Percentiles rank a stretch among this genome's conserved stretches.
phyloP scores from a whole-genome alignment of 108 stramenopile species.

The Cyclotella baltica region DNA sequence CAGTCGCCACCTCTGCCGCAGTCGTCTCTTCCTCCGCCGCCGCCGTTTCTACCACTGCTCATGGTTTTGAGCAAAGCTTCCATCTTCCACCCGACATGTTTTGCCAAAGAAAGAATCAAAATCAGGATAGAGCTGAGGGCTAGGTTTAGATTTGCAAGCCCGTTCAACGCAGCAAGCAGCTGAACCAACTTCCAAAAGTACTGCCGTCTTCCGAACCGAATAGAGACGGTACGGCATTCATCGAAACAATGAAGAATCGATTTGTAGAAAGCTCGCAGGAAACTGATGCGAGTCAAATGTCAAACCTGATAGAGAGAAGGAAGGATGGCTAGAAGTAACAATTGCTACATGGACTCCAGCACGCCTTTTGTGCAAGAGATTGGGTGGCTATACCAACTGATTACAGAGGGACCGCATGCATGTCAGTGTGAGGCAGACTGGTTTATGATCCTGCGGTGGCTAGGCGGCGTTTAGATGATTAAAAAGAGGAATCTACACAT shows the following conservation, averaged over 20 bases:
- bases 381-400: conserved; percentile 45
- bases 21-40: too few relatives aligned
- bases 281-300: background rate
- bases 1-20: too few relatives aligned
- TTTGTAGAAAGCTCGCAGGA: conserved; percentile 27
- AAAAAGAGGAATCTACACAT: background rate
- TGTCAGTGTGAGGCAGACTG: background rate
- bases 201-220: too few relatives aligned
- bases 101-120: too few relatives aligned
- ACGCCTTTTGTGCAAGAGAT: conserved; percentile 54
- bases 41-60: too few relatives aligned
- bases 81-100: too few relatives aligned
- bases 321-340: conserved; percentile 34
- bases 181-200: too few relatives aligned
- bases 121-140: too few relatives aligned
- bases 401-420: background rate
- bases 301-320: conserved; percentile 5
- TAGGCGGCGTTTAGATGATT: background rate
- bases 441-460: conserved; percentile 30
- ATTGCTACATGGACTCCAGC: conserved; percentile 38
- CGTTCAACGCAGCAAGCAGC: too few relatives aligned
- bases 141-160: too few relatives aligned
- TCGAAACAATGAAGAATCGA: conserved; percentile 57
- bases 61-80: too few relatives aligned
- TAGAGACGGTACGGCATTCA: conserved; percentile 40